Base-by-base conservation (phyloP, 306 rosid genomes). In the Chamaecrista fasciculata region DNA sequence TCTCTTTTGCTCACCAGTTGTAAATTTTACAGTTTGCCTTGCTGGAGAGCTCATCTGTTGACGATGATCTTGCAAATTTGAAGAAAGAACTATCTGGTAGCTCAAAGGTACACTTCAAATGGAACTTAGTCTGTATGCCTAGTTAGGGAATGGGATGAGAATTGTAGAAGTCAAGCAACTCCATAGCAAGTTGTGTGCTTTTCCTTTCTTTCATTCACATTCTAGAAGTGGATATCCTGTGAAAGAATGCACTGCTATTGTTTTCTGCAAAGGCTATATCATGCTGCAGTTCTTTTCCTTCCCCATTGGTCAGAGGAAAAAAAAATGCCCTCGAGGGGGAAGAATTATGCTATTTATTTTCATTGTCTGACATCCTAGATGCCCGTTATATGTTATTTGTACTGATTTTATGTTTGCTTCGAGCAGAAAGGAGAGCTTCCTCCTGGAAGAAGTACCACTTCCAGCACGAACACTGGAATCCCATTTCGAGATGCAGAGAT, bases 401-500 rank as follows among this genome's bases (percentile, higher is more conserved):
- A 5, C 37, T 66, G 2, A 31, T 31, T 67, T 66, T 52, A 31
- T 78, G 63, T 62, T 75, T 71, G 68, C 43, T 75, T 73, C 53
- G 15, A 72, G 74, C 87, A 92, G 97, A 92, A 89, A 85, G 97
- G 97, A 50, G 92, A 92, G 68, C 96, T 92, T 69, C 97, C 96
- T 23, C 96, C 92, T 3, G 97, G 97, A 76, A 87, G 96, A 87
- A 85, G 87, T 46, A 58, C 33, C 34, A 16, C 74, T 44, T 26
- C 81, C 8, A 82, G 77, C 62, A 21, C 88, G 58, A 81, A 44
- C 55, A 73, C 80, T 51, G 85, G 82, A 69, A 82, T 51, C 40
- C 96, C 96, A 16, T 76, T 89, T 81, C 87, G 85, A 71, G 97
- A 92, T 76, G 48, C 89, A 8, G 96, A 85, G 66, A 92, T 92